phyloP scores from a whole-genome alignment of 106 monocot species.

The Dendrobium nobile region DNA sequence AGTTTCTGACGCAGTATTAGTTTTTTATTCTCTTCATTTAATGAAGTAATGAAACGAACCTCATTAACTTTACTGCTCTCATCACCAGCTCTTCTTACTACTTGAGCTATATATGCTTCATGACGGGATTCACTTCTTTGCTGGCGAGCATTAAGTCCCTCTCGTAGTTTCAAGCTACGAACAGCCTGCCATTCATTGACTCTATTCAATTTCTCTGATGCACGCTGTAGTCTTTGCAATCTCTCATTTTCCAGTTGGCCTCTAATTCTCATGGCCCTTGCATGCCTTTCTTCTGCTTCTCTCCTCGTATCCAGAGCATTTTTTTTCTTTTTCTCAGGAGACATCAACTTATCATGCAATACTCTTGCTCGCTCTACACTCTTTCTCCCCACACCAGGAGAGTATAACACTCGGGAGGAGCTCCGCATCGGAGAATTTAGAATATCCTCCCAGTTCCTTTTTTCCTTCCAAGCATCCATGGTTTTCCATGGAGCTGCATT shows the following conservation, averaged over 20 bases:
- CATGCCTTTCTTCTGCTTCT: constrained; percentile 96
- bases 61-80: constrained; percentile 99
- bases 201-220: constrained; percentile 90
- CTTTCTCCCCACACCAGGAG: constrained; percentile 71
- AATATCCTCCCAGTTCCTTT: constrained; percentile 95
- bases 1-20: constrained; percentile 85
- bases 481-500: constrained; percentile 57
- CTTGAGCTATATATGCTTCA: constrained; percentile 95
- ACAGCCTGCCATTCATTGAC: constrained; percentile 98
- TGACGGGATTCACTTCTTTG: constrained; percentile 83
- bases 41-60: constrained; percentile 95
- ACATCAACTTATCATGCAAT: constrained; percentile 89
- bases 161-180: constrained; percentile 72
- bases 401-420: constrained; percentile 56
- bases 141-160: constrained; percentile 84
- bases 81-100: constrained; percentile 88
- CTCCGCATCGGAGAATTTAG: constrained; percentile 65
- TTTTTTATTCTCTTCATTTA: constrained; percentile 98
- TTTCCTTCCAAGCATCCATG: constrained; percentile 98
- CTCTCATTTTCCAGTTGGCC: constrained; percentile 87
- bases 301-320: constrained; percentile 75
- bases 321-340: constrained; percentile 93
- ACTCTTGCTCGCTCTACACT: constrained; percentile 56
- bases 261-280: constrained; percentile 84
- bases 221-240: constrained; percentile 77